These are phyloP conservation scores for Cinnamomum chago DNA, from an alignment of 164 flowering plant genomes.

Conservation along the genomic window DNA sequence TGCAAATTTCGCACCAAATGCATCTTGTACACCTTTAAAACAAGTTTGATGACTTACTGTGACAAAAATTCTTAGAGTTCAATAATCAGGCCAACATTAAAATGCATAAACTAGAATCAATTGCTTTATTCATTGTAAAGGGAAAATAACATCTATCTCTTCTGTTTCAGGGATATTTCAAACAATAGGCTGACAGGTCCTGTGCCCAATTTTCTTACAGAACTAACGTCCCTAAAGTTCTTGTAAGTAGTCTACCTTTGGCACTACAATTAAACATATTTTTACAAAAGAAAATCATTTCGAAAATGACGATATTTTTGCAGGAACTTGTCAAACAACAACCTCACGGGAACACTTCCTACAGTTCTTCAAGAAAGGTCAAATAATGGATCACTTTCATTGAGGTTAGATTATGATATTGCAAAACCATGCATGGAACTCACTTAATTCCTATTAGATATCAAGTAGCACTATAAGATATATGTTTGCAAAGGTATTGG, in stretches of 20 bases:
- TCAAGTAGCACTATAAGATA: too few relatives aligned
- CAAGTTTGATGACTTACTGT: too few relatives aligned
- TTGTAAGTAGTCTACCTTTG: conserved; percentile 22
- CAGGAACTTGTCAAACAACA: background rate
- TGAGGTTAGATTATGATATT: background rate
- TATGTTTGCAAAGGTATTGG: too few relatives aligned
- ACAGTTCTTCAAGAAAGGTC: background rate
- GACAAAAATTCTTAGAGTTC: too few relatives aligned
- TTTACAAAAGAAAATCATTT: too few relatives aligned
- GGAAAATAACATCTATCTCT: background rate
- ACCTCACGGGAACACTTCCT: background rate
- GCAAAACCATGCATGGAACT: too few relatives aligned
- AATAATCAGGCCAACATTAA: too few relatives aligned
- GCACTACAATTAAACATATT: background rate
- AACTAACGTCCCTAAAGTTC: conserved; percentile 18
- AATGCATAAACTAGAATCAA: too few relatives aligned
- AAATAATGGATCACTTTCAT: background rate
- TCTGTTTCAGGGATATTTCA: conserved; percentile 21
- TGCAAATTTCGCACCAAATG: too few relatives aligned
- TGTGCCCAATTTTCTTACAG: conserved; percentile 28
- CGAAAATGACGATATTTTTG: background rate
- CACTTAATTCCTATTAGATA: too few relatives aligned
- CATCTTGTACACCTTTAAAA: too few relatives aligned
- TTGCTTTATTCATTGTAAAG: background rate
- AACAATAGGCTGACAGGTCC: conserved; percentile 30